These are phyloP conservation scores for Posidonia australis DNA, from an alignment of 106 monocot genomes.

Conservation along the genomic window DNA sequence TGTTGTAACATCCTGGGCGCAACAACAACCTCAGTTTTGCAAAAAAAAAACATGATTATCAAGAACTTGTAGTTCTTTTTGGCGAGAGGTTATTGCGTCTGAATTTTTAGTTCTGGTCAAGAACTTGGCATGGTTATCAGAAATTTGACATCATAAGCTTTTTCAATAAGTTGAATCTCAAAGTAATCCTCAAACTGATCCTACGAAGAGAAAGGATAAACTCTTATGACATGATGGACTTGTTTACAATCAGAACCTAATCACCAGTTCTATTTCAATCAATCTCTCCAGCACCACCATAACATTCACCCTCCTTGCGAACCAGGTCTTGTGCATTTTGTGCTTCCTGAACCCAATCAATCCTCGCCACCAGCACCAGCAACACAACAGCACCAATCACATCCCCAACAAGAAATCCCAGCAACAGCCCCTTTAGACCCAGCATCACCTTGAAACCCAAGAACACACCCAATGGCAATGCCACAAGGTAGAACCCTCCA, in stretches of 20 bases:
- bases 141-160: too few relatives aligned
- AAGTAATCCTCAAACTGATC: too few relatives aligned
- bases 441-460: slow-evolving; percentile 37
- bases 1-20: too few relatives aligned
- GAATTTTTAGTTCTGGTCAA: too few relatives aligned
- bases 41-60: too few relatives aligned
- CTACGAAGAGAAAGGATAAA: too few relatives aligned
- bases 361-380: slow-evolving; percentile 29
- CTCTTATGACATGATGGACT: not conserved
- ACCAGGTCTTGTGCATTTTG: slow-evolving; percentile 36
- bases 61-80: too few relatives aligned
- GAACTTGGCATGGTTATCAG: too few relatives aligned
- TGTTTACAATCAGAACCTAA: not conserved
- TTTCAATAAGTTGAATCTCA: too few relatives aligned
- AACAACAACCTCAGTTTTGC: too few relatives aligned
- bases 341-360: slow-evolving; percentile 58
- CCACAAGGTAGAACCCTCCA: slow-evolving; percentile 68
- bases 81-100: too few relatives aligned
- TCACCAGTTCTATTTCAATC: not conserved
- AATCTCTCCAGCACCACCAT: not conserved
- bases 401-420: slow-evolving; percentile 46
- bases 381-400: slow-evolving; percentile 14
- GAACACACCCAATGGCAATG: slow-evolving; percentile 40
- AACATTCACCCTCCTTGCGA: not conserved
- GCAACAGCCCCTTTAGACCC: slow-evolving; percentile 47